Evolutionary conservation across 208 protist species (phyloP).

Genomic region (Leishmania amazonensis): DNA sequence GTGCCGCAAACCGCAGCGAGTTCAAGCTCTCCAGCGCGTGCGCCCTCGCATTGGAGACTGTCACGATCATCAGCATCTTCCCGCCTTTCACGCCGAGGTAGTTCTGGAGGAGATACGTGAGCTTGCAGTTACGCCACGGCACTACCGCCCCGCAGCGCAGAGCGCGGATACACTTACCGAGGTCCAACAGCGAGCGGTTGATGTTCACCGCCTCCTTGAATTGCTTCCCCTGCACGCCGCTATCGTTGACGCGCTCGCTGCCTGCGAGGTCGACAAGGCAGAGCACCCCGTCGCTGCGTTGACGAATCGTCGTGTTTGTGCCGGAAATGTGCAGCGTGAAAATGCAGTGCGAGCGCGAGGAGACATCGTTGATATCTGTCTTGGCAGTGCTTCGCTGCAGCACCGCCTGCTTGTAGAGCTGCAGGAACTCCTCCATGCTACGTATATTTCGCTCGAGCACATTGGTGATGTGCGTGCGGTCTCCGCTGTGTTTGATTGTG

Average conservation of each 20-base stretch:
- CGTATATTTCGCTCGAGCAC: constrained; percentile 49
- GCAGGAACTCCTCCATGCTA: constrained; percentile 63
- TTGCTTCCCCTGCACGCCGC: constrained; percentile 84
- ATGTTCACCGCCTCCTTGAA: constrained; percentile 94
- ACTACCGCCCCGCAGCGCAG: constrained; percentile 71
- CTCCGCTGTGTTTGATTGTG: constrained; percentile 67
- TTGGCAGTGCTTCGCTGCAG: constrained; percentile 74
- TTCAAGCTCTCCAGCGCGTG: constrained; percentile 86
- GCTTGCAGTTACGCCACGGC: constrained; percentile 92
- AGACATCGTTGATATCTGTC: constrained; percentile 90
- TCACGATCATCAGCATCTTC: constrained; percentile 95
- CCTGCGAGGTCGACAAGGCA: constrained; percentile 95
- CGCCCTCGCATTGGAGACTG: constrained; percentile 70
- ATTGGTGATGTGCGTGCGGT: constrained; percentile 67
- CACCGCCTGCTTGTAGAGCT: constrained; percentile 62
- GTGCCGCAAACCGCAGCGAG: constrained; percentile 93
- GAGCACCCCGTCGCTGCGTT: constrained; percentile 77
- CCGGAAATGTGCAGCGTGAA: constrained; percentile 83
- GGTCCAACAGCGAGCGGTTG: constrained; percentile 88
- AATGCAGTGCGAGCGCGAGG: constrained; percentile 92
- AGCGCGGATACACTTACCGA: constrained; percentile 94
- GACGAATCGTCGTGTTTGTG: constrained; percentile 59
- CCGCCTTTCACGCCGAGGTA: constrained; percentile 86
- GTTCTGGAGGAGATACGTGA: constrained; percentile 92
- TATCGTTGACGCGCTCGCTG: constrained; percentile 92